Conservation (phyloP, 352 stramenopile genomes). For the Aphanomyces cochlioides region DNA sequence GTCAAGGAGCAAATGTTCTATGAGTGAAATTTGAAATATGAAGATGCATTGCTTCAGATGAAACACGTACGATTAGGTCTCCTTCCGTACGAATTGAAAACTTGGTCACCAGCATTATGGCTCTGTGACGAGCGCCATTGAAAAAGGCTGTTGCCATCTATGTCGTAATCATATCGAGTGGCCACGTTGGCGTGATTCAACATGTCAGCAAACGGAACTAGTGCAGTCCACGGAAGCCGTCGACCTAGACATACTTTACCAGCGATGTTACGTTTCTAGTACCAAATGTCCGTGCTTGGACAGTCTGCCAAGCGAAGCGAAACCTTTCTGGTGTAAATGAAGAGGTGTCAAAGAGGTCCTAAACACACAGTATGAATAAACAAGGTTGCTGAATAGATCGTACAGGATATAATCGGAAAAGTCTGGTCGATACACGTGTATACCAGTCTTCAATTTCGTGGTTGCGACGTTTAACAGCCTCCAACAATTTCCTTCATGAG, state of each 20-base stretch:
- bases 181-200: conserved; percentile 89
- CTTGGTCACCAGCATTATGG: conserved; percentile 57
- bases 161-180: conserved; percentile 84
- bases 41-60: neutral
- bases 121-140: conserved; percentile 62
- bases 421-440: conserved; percentile 43
- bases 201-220: conserved; percentile 91
- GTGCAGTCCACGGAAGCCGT: conserved; percentile 82
- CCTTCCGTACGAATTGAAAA: conserved; percentile 91
- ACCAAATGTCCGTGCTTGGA: conserved; percentile 88
- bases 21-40: neutral
- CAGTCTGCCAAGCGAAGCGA: conserved; percentile 82
- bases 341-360: conserved; percentile 4
- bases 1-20: conserved; percentile 81
- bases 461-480: conserved; percentile 46
- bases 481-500: conserved; percentile 41
- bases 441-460: conserved; percentile 60
- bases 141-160: conserved; percentile 56
- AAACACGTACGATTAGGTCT: conserved; percentile 55
- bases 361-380: conserved; percentile 9
- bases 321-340: conserved; percentile 49
- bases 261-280: neutral
- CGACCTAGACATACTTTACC: conserved; percentile 35
- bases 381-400: conserved; percentile 5
- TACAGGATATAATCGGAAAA: conserved; percentile 53